A percentile compares a stretch with the other conserved stretches of the same genome.
phyloP scores from a whole-genome alignment of 148 eudicot genomes.

The Arctostaphylos glauca region DNA sequence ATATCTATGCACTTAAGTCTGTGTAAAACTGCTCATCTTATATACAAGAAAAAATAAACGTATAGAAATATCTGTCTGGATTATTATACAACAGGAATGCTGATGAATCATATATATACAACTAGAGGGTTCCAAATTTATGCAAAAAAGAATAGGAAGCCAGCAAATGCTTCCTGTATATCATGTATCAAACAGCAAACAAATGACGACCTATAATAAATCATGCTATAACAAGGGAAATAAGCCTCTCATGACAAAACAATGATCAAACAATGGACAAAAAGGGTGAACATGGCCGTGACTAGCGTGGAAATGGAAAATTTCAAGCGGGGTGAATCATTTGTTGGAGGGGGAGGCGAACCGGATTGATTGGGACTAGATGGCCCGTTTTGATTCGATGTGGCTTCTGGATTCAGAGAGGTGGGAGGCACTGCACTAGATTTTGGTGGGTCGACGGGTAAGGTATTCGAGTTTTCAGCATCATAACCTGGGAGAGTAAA shows the following conservation, averaged over 20 bases:
- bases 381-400: constrained; percentile 7
- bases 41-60: neutral
- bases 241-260: neutral
- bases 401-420: constrained; percentile 54
- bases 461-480: constrained; percentile 34
- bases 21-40: neutral
- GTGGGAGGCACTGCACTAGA: constrained; percentile 37
- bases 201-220: neutral
- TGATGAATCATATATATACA: neutral
- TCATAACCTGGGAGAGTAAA: constrained; percentile 44
- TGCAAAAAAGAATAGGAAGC: neutral
- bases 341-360: constrained; percentile 15
- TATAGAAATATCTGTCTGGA: neutral
- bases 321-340: constrained; percentile 7
- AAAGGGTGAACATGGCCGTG: neutral
- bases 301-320: neutral
- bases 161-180: neutral
- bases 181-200: neutral
- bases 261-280: neutral
- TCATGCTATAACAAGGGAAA: neutral
- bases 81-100: neutral
- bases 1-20: too few species aligned
- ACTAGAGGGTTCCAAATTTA: neutral
- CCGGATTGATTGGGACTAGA: too few species aligned
- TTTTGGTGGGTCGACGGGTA: constrained; percentile 27